phyloP scores from a whole-genome alignment of 441 rosid genomes.

The Omphalea diandra region DNA sequence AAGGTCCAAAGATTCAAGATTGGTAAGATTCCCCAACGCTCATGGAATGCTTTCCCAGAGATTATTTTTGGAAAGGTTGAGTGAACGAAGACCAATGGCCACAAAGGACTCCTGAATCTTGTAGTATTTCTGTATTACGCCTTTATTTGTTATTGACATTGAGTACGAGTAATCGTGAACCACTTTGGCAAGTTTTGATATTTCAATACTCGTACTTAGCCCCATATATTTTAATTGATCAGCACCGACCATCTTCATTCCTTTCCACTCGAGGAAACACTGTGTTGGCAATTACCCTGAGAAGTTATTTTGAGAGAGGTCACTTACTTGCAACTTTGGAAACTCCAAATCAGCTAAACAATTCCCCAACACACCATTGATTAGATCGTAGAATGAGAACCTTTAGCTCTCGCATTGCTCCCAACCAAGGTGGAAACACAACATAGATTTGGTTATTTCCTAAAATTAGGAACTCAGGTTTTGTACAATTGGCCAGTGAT shows the following conservation, averaged over 20 bases:
- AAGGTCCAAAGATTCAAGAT: slow-evolving; percentile 7
- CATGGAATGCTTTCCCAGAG: slow-evolving; percentile 22
- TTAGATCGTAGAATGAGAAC: no score
- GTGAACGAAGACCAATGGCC: slow-evolving; percentile 20
- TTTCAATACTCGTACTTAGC: background rate
- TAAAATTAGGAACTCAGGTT: background rate
- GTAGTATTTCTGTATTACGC: slow-evolving; percentile 9
- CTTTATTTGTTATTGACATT: background rate
- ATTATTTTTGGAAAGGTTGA: slow-evolving; percentile 35
- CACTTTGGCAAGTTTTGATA: no score
- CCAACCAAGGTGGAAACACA: no score
- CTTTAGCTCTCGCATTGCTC: background rate
- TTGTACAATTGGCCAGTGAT: slow-evolving; percentile 12
- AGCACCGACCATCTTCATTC: background rate
- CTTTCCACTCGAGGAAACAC: background rate
- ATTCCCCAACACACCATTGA: no score
- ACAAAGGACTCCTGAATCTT: slow-evolving; percentile 10
- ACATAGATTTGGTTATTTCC: background rate
- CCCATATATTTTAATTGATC: background rate
- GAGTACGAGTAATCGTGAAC: no score
- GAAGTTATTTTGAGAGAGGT: no score
- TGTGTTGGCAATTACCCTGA: no score
- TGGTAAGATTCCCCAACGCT: slow-evolving; percentile 16
- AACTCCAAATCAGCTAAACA: no score
- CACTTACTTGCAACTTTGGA: no score